Conservation (phyloP, 306 rosid genomes). For the Astragalus glycyphyllos region DNA sequence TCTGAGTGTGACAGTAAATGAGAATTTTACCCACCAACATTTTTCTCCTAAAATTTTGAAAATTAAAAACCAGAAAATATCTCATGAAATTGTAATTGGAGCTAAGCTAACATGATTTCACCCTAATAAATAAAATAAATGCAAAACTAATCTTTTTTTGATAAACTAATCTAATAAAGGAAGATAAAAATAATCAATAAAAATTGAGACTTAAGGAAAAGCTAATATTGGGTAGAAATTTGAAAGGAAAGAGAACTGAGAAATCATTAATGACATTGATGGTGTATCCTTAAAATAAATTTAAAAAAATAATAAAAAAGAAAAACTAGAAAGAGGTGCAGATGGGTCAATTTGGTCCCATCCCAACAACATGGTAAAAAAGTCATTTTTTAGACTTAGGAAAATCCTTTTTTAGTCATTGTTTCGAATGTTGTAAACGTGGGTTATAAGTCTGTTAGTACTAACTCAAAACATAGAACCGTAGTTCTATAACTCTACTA, state of each 20-base stretch:
- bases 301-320: constrained; percentile 40
- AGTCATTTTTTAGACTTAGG: no score
- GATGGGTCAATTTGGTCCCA: constrained; percentile 89
- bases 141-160: constrained; percentile 20
- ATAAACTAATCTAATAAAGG: constrained; percentile 36
- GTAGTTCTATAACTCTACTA: no score
- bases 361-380: constrained; percentile 81
- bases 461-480: no score
- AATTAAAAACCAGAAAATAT: neutral
- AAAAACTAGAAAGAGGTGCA: constrained; percentile 47
- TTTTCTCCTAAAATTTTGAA: neutral
- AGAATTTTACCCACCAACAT: constrained; percentile 31
- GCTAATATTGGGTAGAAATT: constrained; percentile 44
- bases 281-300: constrained; percentile 57
- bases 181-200: constrained; percentile 7
- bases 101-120: constrained; percentile 14
- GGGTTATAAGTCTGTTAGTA: no score
- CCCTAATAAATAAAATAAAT: neutral
- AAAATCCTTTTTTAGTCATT: no score
- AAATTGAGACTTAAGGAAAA: constrained; percentile 14
- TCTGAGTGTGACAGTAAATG: constrained; percentile 49
- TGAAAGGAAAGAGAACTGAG: constrained; percentile 50
- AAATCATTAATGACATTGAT: constrained; percentile 72
- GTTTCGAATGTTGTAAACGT: no score
- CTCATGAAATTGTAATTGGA: neutral